Base-by-base conservation (phyloP, 768 basidiomycete species). In the Scleroderma bovista region DNA sequence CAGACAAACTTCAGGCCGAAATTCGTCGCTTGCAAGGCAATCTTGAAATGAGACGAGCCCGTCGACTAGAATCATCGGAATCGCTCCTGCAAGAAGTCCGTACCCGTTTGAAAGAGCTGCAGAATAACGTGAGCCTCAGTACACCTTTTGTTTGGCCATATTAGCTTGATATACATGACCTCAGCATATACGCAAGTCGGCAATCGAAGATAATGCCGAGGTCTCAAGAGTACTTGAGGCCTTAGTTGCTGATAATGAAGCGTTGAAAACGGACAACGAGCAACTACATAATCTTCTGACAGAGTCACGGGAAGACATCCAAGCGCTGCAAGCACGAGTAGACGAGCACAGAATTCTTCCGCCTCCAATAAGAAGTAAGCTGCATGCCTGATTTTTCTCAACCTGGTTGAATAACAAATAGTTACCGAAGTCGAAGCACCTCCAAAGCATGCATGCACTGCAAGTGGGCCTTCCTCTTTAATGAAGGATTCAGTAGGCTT, bases 241-340 rank as follows among this genome's bases (percentile, higher is more conserved):
- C n/a, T 73, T 95, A 26, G 91, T 93, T 8, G 80, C 83, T 31
- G 88, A 90, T 58, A 95, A 93, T 58, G 88, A 93, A 56, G 75
- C 75, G 22, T 69, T 94, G 46, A 89, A 88, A 65, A 81, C 80
- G 17, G 90, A 92, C 59, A 91, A 88, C 51, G 75, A 78, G 7
- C 90, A 95, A 60, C 68, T 95, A 43, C 85, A 88, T 51, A 77
- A 76, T 42, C 66, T 93, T 9, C 72, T 97, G 7, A 67, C 78
- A 2, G 87, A 91, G 44, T 76, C 87, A 1, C 78, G 90, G 23
- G 91, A 94, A 60, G 88, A 93, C 53, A 63, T 84, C 5, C 79
- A 83, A 48, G 62, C 69, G 1, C 61, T 91, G 39, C 83, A 84
- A 46, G 83, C 83, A 55, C 90, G 94, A 64, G 66, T 84, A 1